Conservation (phyloP, 2,329 filamentous ascomycete genomes). For the Plenodomus biglobosus region DNA sequence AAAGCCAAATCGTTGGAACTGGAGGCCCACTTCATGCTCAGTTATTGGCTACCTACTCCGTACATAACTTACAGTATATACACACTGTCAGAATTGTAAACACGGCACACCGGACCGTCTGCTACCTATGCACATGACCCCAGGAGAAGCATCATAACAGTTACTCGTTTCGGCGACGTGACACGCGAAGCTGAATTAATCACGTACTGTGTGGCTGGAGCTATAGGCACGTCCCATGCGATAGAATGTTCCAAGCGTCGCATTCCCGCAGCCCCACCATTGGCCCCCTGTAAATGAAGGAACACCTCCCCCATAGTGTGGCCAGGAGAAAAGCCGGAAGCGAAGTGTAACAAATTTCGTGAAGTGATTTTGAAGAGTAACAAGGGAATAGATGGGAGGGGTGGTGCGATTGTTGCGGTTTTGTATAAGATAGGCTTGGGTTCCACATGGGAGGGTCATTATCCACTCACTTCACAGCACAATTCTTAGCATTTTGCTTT, state of each 20-base stretch:
- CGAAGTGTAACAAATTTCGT: neutral
- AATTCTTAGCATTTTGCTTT: neutral
- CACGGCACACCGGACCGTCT: slow-evolving; percentile 9
- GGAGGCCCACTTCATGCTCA: too few species aligned
- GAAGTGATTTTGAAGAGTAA: neutral
- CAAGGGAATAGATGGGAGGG: slow-evolving; percentile 6
- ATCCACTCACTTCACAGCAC: neutral
- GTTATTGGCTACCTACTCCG: too few species aligned
- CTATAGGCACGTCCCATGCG: slow-evolving; percentile 8
- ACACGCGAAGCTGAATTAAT: neutral
- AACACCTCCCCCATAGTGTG: slow-evolving; percentile 15
- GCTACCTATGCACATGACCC: slow-evolving; percentile 14
- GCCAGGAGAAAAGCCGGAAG: slow-evolving; percentile 16
- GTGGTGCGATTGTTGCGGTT: neutral
- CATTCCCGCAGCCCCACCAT: slow-evolving; percentile 19
- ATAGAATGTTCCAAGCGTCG: slow-evolving; percentile 23
- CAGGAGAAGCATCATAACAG: slow-evolving; percentile 12
- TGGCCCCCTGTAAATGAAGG: slow-evolving; percentile 18
- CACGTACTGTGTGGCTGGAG: too few species aligned
- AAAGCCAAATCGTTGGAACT: too few species aligned
- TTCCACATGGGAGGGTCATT: neutral
- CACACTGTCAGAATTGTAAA: neutral
- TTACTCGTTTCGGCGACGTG: slow-evolving; percentile 8
- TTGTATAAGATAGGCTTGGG: slow-evolving; percentile 17
- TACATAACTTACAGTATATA: too few species aligned